Conservation (phyloP, 2,329 filamentous ascomycete species). For the Claviceps monticola region DNA sequence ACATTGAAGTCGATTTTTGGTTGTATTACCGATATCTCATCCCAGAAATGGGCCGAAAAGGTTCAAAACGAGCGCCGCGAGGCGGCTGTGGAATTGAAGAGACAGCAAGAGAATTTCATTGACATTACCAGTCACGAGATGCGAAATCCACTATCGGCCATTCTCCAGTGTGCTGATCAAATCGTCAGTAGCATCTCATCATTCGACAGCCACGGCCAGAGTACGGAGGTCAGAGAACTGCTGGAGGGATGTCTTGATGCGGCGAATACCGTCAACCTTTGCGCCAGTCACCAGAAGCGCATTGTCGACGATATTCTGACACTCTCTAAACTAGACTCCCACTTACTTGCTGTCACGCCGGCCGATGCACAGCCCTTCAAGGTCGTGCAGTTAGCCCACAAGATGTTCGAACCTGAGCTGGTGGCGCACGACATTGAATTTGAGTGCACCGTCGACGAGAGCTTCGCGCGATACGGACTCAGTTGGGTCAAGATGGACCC, state of each 20-base stretch:
- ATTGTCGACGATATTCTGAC: slow-evolving; percentile 57
- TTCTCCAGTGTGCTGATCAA: slow-evolving; percentile 65
- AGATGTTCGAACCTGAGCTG: slow-evolving; percentile 69
- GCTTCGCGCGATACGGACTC: slow-evolving; percentile 48
- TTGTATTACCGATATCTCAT: slow-evolving; percentile 72
- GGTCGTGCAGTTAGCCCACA: slow-evolving; percentile 54
- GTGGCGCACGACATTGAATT: slow-evolving; percentile 58
- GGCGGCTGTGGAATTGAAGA: slow-evolving; percentile 69
- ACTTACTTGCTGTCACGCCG: slow-evolving; percentile 55
- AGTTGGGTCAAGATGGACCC: slow-evolving; percentile 66
- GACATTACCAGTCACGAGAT: slow-evolving; percentile 65
- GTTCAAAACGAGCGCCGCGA: slow-evolving; percentile 65
- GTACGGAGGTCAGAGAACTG: slow-evolving; percentile 32
- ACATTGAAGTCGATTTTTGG: slow-evolving; percentile 63
- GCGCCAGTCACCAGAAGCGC: slow-evolving; percentile 64
- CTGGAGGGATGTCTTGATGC: slow-evolving; percentile 52
- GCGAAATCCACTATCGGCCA: slow-evolving; percentile 62
- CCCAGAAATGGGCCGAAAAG: slow-evolving; percentile 73
- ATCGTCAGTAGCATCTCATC: slow-evolving; percentile 39
- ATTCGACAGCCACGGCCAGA: slow-evolving; percentile 23
- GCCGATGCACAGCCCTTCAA: slow-evolving; percentile 55
- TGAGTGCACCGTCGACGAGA: slow-evolving; percentile 53
- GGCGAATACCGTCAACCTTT: slow-evolving; percentile 68
- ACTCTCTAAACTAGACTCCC: slow-evolving; percentile 56
- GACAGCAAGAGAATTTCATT: slow-evolving; percentile 58